A percentile compares a stretch with the other conserved stretches of the same genome.
Evolutionary conservation across 2,329 filamentous ascomycete species (phyloP).

Genomic region (Rutstroemia sp.): DNA sequence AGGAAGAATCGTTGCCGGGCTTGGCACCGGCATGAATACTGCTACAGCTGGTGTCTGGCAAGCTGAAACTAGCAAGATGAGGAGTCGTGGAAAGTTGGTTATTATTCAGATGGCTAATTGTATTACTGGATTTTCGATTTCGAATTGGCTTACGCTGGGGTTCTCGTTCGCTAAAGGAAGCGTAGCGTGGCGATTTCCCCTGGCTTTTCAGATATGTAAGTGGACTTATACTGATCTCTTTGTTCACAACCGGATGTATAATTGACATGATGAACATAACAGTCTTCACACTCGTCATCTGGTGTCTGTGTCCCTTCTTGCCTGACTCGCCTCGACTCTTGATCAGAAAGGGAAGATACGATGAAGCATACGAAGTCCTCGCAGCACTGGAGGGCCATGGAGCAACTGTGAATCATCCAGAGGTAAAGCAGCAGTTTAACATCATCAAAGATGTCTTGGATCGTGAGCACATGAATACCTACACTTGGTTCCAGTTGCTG

Average conservation of each 20-base stretch:
- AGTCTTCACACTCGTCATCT: constrained; percentile 52
- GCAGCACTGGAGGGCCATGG: constrained; percentile 29
- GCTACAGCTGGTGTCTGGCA: constrained; percentile 51
- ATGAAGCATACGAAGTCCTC: constrained; percentile 38
- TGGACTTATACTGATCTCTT: no score
- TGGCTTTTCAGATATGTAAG: constrained; percentile 42
- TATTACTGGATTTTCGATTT: constrained; percentile 37
- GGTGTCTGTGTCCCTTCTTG: constrained; percentile 43
- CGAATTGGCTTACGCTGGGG: constrained; percentile 53
- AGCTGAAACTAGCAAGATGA: constrained; percentile 48
- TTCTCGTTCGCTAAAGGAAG: constrained; percentile 41
- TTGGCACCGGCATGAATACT: constrained; percentile 44
- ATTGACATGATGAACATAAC: constrained; percentile 29
- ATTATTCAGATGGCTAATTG: constrained; percentile 54
- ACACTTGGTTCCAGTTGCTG: constrained; percentile 34
- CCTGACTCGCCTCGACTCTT: constrained; percentile 46
- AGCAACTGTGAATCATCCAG: constrained; percentile 26
- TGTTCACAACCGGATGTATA: background rate
- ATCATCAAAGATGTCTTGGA: constrained; percentile 35
- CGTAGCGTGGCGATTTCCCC: constrained; percentile 52
- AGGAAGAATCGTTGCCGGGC: constrained; percentile 41
- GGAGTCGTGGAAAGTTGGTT: constrained; percentile 51
- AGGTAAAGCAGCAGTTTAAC: constrained; percentile 45
- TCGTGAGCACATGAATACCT: constrained; percentile 30
- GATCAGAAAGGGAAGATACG: constrained; percentile 36